Evolutionary conservation across 768 basidiomycete species (phyloP).

Genomic region (Trametes cinnabarina): DNA sequence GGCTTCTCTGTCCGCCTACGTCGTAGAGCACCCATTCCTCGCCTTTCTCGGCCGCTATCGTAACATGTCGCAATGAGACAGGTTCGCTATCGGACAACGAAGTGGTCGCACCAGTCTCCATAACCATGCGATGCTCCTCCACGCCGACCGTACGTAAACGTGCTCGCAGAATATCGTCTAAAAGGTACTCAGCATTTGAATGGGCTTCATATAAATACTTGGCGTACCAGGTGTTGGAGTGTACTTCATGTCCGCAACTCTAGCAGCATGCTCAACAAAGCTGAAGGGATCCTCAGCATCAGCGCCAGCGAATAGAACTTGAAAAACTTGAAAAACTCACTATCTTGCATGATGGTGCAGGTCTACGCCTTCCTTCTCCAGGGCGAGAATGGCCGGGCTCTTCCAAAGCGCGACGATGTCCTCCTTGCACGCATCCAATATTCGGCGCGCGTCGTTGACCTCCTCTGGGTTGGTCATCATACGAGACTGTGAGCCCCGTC

Average conservation of each 20-base stretch:
- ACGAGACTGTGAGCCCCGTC: constrained; percentile 1
- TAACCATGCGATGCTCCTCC: constrained; percentile 53
- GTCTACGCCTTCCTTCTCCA: constrained; percentile 12
- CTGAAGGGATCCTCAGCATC: constrained; percentile 28
- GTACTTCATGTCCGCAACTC: constrained; percentile 51
- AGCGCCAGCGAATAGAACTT: neutral
- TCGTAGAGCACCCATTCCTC: constrained; percentile 61
- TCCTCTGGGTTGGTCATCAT: constrained; percentile 29
- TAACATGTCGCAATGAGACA: neutral
- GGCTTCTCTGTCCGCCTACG: constrained; percentile 54
- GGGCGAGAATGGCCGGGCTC: neutral
- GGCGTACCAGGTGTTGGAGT: constrained; percentile 48
- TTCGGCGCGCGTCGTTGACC: constrained; percentile 38
- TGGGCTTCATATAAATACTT: no score
- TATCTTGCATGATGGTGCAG: constrained; percentile 16
- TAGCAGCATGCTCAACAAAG: constrained; percentile 52
- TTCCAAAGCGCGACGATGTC: constrained; percentile 15
- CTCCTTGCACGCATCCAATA: constrained; percentile 48
- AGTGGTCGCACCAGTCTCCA: constrained; percentile 38
- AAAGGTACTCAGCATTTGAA: neutral
- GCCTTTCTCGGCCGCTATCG: constrained; percentile 14
- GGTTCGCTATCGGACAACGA: neutral
- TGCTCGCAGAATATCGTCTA: constrained; percentile 61
- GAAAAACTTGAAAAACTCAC: constrained; percentile 5
- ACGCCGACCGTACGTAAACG: constrained; percentile 60